These are phyloP conservation scores for Arabidopsis arenosa DNA, from an alignment of 345 rosid genomes.

Conservation along the genomic window DNA sequence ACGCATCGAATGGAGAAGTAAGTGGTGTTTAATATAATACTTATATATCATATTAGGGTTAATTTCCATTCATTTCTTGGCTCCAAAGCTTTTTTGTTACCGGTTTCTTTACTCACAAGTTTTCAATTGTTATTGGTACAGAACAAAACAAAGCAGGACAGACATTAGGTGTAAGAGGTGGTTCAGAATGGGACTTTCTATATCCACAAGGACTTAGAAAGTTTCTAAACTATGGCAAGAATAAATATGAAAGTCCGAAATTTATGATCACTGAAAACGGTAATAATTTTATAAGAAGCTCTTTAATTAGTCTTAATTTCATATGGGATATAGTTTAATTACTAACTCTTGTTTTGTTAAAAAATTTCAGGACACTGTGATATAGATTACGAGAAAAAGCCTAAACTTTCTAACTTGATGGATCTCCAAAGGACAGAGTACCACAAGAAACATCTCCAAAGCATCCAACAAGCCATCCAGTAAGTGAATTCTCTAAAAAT, in stretches of 20 bases:
- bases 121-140: slow-evolving; percentile 12
- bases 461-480: slow-evolving; percentile 46
- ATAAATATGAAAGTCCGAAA: slow-evolving; percentile 47
- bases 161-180: slow-evolving; percentile 47
- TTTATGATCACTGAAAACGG: slow-evolving; percentile 66
- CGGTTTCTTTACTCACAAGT: slow-evolving; percentile 25
- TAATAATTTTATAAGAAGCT: slow-evolving; percentile 18
- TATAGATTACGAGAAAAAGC: slow-evolving; percentile 39
- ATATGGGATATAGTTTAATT: not conserved
- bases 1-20: slow-evolving; percentile 50
- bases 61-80: not conserved
- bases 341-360: slow-evolving; percentile 9
- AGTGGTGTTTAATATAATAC: slow-evolving; percentile 19
- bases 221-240: slow-evolving; percentile 50
- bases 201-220: slow-evolving; percentile 57
- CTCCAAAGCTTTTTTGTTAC: not conserved
- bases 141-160: slow-evolving; percentile 47
- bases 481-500: slow-evolving; percentile 13
- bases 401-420: slow-evolving; percentile 45
- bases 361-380: slow-evolving; percentile 44
- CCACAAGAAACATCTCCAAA: slow-evolving; percentile 50
- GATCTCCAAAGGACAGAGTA: slow-evolving; percentile 48
- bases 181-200: slow-evolving; percentile 47
- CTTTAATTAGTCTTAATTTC: not conserved
- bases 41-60: not conserved